These are phyloP conservation scores for Singerocomus inundabilis DNA, from an alignment of 1,284 basidiomycete species.

Conservation along the genomic window DNA sequence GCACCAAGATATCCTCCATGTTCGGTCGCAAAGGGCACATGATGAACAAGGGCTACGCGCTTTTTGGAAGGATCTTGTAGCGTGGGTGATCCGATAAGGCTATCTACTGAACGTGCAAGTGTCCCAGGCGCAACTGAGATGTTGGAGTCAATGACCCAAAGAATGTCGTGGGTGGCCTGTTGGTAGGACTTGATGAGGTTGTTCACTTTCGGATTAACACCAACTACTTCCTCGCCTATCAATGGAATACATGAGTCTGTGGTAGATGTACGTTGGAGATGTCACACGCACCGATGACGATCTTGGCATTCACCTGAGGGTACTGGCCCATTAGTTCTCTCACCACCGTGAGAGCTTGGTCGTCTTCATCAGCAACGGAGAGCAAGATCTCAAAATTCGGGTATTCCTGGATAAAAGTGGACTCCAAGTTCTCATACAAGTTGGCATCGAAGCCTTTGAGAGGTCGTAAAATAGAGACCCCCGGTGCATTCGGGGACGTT, in stretches of 20 bases:
- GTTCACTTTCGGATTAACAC: conserved; percentile 98
- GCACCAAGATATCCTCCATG: conserved; percentile 71
- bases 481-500: conserved; percentile 60
- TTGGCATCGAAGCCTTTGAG: conserved; percentile 92
- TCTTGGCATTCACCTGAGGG: conserved; percentile 64
- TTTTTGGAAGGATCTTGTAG: conserved; percentile 26
- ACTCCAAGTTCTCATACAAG: conserved; percentile 90
- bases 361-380: conserved; percentile 78
- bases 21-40: conserved; percentile 89
- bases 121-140: conserved; percentile 80
- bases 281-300: conserved; percentile 70
- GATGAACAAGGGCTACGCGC: conserved; percentile 88
- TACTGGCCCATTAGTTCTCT: conserved; percentile 74
- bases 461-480: conserved; percentile 89
- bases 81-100: conserved; percentile 46
- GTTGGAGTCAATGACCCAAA: conserved; percentile 98
- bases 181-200: conserved; percentile 87
- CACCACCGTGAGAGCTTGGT: conserved; percentile 81
- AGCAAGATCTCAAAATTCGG: conserved; percentile 86
- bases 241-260: conserved; percentile 10
- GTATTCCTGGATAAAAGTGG: conserved; percentile 87
- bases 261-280: neutral
- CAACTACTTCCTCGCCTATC: conserved; percentile 71
- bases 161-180: conserved; percentile 81
- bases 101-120: conserved; percentile 83